Conservation (phyloP, 1,284 basidiomycete species). For the Puccinia triticina region DNA sequence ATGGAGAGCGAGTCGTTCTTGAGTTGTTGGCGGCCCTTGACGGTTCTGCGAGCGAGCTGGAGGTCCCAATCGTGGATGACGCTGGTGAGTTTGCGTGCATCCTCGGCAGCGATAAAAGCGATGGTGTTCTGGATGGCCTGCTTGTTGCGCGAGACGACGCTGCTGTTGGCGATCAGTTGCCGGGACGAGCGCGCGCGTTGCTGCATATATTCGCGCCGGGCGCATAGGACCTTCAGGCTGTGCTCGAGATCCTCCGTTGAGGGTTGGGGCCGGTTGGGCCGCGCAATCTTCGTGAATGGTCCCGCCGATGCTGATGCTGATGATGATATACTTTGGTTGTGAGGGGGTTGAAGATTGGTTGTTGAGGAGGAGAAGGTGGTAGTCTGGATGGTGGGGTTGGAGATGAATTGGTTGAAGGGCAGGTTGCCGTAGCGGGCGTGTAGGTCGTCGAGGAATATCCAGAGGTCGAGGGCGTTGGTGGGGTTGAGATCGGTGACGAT, state of each 20-base stretch:
- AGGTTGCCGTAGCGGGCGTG: conserved; percentile 5
- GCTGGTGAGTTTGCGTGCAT: neutral
- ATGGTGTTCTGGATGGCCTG: conserved; percentile 8
- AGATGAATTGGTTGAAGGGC: conserved; percentile 23
- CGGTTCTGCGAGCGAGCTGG: neutral
- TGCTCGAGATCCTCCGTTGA: neutral
- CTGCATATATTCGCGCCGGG: neutral
- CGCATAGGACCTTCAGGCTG: neutral
- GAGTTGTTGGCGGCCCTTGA: neutral
- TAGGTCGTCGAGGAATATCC: conserved; percentile 30
- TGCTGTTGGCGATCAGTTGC: neutral
- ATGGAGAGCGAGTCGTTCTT: conserved; percentile 54
- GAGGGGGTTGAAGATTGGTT: neutral
- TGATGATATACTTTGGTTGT: neutral
- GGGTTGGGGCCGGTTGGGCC: neutral
- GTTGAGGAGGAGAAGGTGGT: neutral
- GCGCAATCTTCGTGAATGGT: too few relatives aligned
- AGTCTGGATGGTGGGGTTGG: neutral
- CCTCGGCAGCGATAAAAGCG: conserved; percentile 6
- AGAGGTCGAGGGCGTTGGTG: conserved; percentile 26
- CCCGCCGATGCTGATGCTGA: neutral
- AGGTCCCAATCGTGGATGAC: conserved; percentile 38
- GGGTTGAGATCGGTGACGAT: conserved; percentile 28
- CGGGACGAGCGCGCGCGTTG: neutral
- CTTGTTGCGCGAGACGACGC: neutral